phyloP scores from a whole-genome alignment of 306 rosid species.

The Oxytropis ochrocephala region DNA sequence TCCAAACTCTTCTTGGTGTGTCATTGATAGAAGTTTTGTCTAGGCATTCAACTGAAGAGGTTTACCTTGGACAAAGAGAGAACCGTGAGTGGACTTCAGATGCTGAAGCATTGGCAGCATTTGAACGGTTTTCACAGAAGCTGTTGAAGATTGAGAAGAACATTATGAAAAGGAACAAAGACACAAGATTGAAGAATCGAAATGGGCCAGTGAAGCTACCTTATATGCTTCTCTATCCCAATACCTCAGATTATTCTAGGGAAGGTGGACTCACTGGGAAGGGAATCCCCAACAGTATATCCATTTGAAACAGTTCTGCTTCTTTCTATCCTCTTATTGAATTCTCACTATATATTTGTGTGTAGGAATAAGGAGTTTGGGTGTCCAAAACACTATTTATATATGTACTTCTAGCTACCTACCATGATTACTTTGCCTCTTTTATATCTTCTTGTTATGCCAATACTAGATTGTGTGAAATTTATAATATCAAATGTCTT shows the following conservation, averaged over 20 bases:
- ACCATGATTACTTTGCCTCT: neutral
- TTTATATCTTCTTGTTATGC: neutral
- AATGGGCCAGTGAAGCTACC: slow-evolving; percentile 68
- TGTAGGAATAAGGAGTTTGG: neutral
- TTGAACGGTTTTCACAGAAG: slow-evolving; percentile 47
- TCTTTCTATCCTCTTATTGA: neutral
- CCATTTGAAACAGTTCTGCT: slow-evolving; percentile 36
- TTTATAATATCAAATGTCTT: neutral
- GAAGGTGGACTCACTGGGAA: slow-evolving; percentile 82
- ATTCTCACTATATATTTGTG: neutral
- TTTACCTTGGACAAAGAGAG: slow-evolving; percentile 81
- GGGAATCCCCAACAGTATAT: slow-evolving; percentile 90
- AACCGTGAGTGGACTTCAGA: slow-evolving; percentile 61
- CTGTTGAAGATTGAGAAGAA: slow-evolving; percentile 51
- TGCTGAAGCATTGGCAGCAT: slow-evolving; percentile 48
- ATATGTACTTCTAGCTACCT: neutral
- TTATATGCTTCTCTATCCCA: slow-evolving; percentile 73
- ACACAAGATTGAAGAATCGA: slow-evolving; percentile 61
- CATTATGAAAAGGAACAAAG: slow-evolving; percentile 48
- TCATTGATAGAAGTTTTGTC: slow-evolving; percentile 79
- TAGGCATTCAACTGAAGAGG: slow-evolving; percentile 79
- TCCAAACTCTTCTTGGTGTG: slow-evolving; percentile 81
- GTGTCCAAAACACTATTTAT: neutral
- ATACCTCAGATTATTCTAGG: slow-evolving; percentile 57
- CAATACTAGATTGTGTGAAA: neutral